Evolutionary conservation across 1,284 basidiomycete genomes (phyloP), one percentile per base, ranked within the genome.

Genomic region (Boletus sp.): DNA sequence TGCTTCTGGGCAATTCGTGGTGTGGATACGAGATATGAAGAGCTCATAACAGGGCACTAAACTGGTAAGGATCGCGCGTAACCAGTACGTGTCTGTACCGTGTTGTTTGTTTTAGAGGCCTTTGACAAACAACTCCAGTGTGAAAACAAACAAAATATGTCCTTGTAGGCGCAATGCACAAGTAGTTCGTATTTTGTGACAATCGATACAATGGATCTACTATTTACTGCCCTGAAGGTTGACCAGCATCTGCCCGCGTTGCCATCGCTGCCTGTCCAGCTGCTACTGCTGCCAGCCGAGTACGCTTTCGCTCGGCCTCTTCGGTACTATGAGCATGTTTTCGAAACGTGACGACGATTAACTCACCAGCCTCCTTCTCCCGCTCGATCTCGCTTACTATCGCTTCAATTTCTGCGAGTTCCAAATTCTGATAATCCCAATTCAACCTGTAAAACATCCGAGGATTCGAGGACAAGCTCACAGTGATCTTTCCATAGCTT

Each of bases 251-350:
- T 33, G 73, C 74, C 44, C 84, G 73, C 49, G 79, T 75, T 19
- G 78, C 60, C 91, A 94, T 93, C 9, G 89, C 87, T 49, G 88
- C 90, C 59, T 92, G 87, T 5, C 84, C 85, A 39, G 90, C 90
- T 19, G 91, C 63, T 20, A 61, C 64, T 8, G 58, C 56, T 33
- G 57, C 41, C 55, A 92, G 88, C 86, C 53, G 84, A 91, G 59
- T 94, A 85, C 58, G 91, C 91, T 69, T 94, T 90, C 80, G 93
- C 86, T 41, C 93, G 89, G 56, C 93, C 94, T 77, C 94, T 94
- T 23, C 85, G 89, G 70, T 80, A 8, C 84, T 88, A 9, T 91
- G 84, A 42, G 90, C 87, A 50, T 88, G 66, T 57, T 87, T 70
- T 51, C 81, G 82, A 85, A 27, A 12, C 37, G 2, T 14, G 19